Percentiles rank a stretch among this genome's conserved stretches.
Evolutionary conservation across 2,329 filamentous ascomycete species (phyloP).

Genomic region (Apiospora pterosperma): DNA sequence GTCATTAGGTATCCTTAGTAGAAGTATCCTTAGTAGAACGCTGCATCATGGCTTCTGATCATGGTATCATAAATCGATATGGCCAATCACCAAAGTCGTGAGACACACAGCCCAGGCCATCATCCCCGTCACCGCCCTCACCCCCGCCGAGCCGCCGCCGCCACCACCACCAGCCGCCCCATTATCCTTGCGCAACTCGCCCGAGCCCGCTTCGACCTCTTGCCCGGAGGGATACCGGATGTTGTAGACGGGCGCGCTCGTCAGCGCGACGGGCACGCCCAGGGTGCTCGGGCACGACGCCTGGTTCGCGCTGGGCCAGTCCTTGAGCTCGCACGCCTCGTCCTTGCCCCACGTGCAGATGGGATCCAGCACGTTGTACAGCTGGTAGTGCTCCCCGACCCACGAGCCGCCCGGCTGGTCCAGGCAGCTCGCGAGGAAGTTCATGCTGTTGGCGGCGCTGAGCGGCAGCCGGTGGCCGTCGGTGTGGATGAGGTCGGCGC

Average conservation of each 20-base stretch:
- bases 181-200: conserved; percentile 19
- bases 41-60: neutral
- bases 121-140: neutral
- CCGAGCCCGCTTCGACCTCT: conserved; percentile 30
- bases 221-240: conserved; percentile 49
- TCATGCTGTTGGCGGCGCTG: conserved; percentile 54
- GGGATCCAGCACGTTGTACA: conserved; percentile 52
- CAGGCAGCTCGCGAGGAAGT: conserved; percentile 47
- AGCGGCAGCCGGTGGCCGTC: conserved; percentile 49
- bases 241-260: conserved; percentile 43
- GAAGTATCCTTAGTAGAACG: neutral
- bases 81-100: neutral
- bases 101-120: neutral
- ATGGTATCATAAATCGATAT: neutral
- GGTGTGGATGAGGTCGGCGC: conserved; percentile 46
- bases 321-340: conserved; percentile 43
- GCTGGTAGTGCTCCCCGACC: conserved; percentile 48
- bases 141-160: neutral
- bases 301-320: conserved; percentile 49
- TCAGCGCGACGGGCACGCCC: conserved; percentile 30
- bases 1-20: neutral
- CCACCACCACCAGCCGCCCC: neutral
- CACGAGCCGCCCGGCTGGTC: conserved; percentile 38
- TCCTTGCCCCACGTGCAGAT: conserved; percentile 47
- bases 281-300: conserved; percentile 44